Evolutionary conservation across 1,284 basidiomycete species (phyloP), one percentile per base, ranked within the genome.

Genomic region (Gomphus bonarii): DNA sequence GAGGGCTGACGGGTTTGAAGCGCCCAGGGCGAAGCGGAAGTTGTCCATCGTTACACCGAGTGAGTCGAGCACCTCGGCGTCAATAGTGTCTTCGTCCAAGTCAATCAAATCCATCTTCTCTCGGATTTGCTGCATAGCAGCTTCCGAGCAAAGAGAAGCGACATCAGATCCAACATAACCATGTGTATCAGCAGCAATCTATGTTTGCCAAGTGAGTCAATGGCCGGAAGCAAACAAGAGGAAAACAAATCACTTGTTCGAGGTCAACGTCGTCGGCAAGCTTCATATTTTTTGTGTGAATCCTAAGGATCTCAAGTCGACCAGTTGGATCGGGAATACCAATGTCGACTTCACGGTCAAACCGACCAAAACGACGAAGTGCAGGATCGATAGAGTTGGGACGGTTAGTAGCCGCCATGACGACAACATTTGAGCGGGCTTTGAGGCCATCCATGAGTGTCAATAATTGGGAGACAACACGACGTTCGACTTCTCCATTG

Each of bases 281-380:
- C 75, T 98, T 99, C 95, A 99, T 99, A 79, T 99, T 99, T 85
- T 98, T 99, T 59, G 97, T 99, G 78, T 98, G 95, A 63, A 99
- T 99, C 61, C 95, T 90, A 61, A 99, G 84, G 65, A 99, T 98
- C 72, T 99, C 95, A 48, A 98, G 83, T 72, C 97, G 95, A 58
- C 95, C 95, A 60, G 95, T 98, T 0, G 95, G 95, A 72, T 99
- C 95, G 55, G 95, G 97, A 64, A 99, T 98, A 69, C 97, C 93
- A 64, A 99, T 99, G 74, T 99, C 95, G 63, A 99, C 90, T 75
- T 99, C 97, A 68, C 95, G 91, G 75, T 99, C 97, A 73, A 99
- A 99, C 58, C 97, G 92, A 70, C 95, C 95, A 73, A 98, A 98
- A 60, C 95, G 93, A 69, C 95, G 87, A 43, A 99, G 87, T 33